Percentiles rank a stretch among this genome's conserved stretches.
Evolutionary conservation across 2,329 filamentous ascomycete species (phyloP).

Genomic region (Cladophialophora psammophila): DNA sequence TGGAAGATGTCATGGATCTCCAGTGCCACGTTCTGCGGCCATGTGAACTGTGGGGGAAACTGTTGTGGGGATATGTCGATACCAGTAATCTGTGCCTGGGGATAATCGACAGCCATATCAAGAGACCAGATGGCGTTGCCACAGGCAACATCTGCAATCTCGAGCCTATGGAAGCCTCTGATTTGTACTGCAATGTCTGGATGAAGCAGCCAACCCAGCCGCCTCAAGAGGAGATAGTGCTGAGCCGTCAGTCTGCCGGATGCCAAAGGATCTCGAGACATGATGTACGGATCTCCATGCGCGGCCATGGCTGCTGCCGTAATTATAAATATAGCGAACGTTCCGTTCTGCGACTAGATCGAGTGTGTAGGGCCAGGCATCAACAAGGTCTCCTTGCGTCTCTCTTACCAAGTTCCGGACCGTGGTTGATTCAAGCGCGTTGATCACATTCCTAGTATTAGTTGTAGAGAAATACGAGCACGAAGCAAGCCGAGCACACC

Average conservation of each 20-base stretch:
- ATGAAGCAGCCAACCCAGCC: slow-evolving; percentile 20
- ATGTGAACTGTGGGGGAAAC: slow-evolving; percentile 20
- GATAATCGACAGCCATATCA: slow-evolving; percentile 17
- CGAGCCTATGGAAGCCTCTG: not conserved
- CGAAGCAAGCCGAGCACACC: not conserved
- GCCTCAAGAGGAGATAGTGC: slow-evolving; percentile 10
- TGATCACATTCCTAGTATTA: not conserved
- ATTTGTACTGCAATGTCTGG: slow-evolving; percentile 9
- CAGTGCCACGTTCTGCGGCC: slow-evolving; percentile 20
- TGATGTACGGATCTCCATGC: not conserved
- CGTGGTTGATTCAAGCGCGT: not conserved
- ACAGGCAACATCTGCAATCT: slow-evolving; percentile 24
- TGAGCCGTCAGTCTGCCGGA: slow-evolving; percentile 15
- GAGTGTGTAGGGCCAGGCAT: not conserved
- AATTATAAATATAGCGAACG: not conserved
- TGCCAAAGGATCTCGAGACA: slow-evolving; percentile 9
- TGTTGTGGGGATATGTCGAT: slow-evolving; percentile 27
- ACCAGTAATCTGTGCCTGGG: slow-evolving; percentile 13
- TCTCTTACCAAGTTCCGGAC: not conserved
- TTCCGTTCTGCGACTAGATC: not conserved
- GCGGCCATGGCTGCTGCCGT: not conserved
- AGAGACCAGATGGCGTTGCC: slow-evolving; percentile 26
- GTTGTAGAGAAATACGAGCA: not conserved
- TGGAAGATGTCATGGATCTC: slow-evolving; percentile 21
- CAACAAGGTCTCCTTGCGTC: not conserved